Conservation (phyloP, 2,329 filamentous ascomycete genomes). For the Penicillium thymicola region DNA sequence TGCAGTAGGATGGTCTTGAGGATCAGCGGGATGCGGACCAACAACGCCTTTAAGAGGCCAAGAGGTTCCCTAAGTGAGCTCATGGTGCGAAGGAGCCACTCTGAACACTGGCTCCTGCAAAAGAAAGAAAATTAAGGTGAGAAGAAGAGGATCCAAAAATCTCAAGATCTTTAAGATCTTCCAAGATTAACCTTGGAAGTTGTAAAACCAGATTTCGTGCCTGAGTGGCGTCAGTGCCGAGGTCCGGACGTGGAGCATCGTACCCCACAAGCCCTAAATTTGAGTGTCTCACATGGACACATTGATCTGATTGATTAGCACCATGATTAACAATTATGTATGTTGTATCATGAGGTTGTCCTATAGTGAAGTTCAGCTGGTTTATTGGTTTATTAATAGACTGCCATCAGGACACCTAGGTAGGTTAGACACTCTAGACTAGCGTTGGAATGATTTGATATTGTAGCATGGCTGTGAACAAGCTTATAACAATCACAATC, state of each 20-base stretch:
- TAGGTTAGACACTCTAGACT: background rate
- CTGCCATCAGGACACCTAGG: background rate
- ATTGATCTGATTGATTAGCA: background rate
- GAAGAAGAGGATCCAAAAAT: background rate
- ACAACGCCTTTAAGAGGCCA: constrained; percentile 36
- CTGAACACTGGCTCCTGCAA: background rate
- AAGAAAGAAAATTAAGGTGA: background rate
- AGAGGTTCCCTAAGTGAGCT: constrained; percentile 22
- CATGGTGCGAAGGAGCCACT: constrained; percentile 17
- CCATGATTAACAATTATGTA: too few species aligned
- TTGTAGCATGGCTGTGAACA: background rate
- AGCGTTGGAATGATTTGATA: background rate
- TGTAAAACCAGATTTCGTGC: constrained; percentile 15
- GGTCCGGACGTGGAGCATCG: constrained; percentile 5
- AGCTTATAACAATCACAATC: background rate
- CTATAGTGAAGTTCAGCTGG: background rate
- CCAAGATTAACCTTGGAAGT: background rate
- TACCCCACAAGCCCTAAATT: background rate
- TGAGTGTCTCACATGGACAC: background rate
- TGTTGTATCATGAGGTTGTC: background rate
- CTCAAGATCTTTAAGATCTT: background rate
- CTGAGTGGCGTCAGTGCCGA: constrained; percentile 17
- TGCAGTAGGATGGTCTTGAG: constrained; percentile 44
- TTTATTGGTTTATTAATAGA: background rate
- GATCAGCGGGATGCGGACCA: constrained; percentile 42